Evolutionary conservation across 148 eudicot species (phyloP).

Genomic region (Vaccinium myrtillus): DNA sequence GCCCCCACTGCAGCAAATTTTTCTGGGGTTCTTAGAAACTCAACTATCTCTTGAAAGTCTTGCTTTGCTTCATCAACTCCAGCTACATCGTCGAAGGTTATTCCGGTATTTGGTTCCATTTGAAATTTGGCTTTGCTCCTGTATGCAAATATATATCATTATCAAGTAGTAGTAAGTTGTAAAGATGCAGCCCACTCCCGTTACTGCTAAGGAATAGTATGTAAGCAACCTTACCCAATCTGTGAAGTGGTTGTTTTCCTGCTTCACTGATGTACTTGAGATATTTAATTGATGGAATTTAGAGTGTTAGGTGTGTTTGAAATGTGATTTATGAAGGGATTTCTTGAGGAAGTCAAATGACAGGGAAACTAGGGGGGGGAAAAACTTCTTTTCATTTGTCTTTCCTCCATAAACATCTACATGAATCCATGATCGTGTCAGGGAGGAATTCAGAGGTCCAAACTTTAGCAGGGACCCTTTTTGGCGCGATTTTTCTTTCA

Average conservation of each 20-base stretch:
- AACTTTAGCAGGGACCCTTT: not conserved
- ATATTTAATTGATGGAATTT: not conserved
- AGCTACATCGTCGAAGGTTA: slow-evolving; percentile 84
- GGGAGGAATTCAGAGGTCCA: not conserved
- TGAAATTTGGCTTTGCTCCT: slow-evolving; percentile 92
- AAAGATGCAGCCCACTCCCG: not conserved
- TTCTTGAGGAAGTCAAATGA: not conserved
- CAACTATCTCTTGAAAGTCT: slow-evolving; percentile 79
- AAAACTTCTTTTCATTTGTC: not conserved
- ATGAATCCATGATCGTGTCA: not conserved
- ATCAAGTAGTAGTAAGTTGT: not conserved
- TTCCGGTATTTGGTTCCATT: slow-evolving; percentile 90
- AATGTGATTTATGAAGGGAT: not conserved
- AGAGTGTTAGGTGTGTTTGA: not conserved
- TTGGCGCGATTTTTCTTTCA: not conserved
- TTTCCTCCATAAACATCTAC: not conserved
- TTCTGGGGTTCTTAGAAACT: slow-evolving; percentile 68
- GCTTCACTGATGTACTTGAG: not conserved
- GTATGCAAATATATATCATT: slow-evolving; percentile 10
- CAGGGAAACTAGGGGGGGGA: not conserved
- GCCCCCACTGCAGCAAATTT: slow-evolving; percentile 79
- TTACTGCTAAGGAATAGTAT: not conserved
- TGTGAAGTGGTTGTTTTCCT: not conserved
- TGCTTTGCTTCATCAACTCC: slow-evolving; percentile 92
- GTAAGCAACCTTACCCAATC: not conserved